These are phyloP conservation scores for Candida ipomoeae DNA, from an alignment of 805 yeast genomes.

Conservation along the genomic window DNA sequence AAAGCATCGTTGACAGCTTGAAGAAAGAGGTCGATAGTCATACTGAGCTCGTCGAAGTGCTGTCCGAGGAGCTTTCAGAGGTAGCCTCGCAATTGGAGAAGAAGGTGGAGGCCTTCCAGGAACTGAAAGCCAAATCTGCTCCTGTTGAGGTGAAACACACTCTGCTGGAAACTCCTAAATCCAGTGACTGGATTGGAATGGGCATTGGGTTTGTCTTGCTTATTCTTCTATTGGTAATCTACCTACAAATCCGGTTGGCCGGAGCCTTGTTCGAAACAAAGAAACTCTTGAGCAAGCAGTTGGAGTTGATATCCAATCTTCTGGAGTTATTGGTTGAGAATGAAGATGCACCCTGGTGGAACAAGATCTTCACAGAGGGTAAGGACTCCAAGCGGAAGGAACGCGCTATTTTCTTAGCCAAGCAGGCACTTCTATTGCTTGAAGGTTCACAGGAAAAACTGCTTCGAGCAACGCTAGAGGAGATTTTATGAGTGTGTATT, in stretches of 20 bases:
- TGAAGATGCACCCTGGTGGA: conserved; percentile 4
- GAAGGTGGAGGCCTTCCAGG: not conserved
- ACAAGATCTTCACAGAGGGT: not conserved
- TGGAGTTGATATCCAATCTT: conserved; percentile 7
- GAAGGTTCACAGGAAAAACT: conserved; percentile 4
- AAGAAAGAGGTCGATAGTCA: conserved; percentile 30
- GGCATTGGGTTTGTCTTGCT: not conserved
- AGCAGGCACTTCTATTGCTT: conserved; percentile 7
- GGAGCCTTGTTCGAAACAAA: conserved; percentile 4
- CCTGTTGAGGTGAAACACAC: not conserved
- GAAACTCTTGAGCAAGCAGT: conserved; percentile 8
- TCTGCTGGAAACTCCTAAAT: not conserved
- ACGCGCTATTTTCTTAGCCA: conserved; percentile 8
- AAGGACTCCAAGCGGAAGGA: conserved; percentile 2
- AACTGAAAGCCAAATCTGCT: not conserved
- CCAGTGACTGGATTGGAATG: not conserved
- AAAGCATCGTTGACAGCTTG: conserved; percentile 45
- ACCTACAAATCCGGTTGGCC: conserved; percentile 6
- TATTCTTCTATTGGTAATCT: not conserved
- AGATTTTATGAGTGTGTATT: not conserved
- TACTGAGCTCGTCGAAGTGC: conserved; percentile 5
- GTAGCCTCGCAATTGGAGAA: not conserved
- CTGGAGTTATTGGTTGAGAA: conserved; percentile 4
- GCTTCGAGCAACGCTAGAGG: conserved; percentile 3
- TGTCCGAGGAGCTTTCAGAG: not conserved